phyloP scores from a whole-genome alignment of 805 yeast genomes.

The Barnettozyma sp. region DNA sequence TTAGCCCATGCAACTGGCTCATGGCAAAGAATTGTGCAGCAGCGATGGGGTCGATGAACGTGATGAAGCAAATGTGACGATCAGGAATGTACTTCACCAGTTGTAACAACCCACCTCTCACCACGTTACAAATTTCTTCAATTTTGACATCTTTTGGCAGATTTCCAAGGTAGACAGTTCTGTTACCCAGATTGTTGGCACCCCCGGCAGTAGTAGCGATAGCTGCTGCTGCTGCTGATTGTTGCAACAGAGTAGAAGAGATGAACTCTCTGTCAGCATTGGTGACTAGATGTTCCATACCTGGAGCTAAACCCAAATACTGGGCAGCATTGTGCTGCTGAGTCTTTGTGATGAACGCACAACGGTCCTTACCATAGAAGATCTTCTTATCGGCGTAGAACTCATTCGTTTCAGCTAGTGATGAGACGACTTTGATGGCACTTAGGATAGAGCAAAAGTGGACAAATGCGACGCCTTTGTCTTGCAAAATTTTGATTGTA shows the following conservation, averaged over 20 bases:
- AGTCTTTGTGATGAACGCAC: conserved; percentile 89
- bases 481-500: conserved; percentile 68
- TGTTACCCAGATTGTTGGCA: conserved; percentile 81
- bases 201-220: conserved; percentile 95
- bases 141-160: conserved; percentile 81
- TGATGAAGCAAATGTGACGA: conserved; percentile 87
- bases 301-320: conserved; percentile 85
- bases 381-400: conserved; percentile 74
- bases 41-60: conserved; percentile 93
- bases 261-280: conserved; percentile 53
- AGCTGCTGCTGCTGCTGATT: conserved; percentile 96
- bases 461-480: conserved; percentile 82
- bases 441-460: conserved; percentile 81
- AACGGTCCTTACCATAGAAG: conserved; percentile 89
- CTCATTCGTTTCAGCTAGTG: conserved; percentile 54
- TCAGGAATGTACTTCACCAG: conserved; percentile 74
- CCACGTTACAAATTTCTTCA: conserved; percentile 94
- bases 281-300: conserved; percentile 73
- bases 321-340: conserved; percentile 98
- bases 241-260: conserved; percentile 77
- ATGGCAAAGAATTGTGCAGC: conserved; percentile 96
- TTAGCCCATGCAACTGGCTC: conserved; percentile 83
- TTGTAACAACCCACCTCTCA: conserved; percentile 90
- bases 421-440: conserved; percentile 82
- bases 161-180: conserved; percentile 89